Conservation (phyloP, 2,329 filamentous ascomycete genomes). For the Shiraia sp. region DNA sequence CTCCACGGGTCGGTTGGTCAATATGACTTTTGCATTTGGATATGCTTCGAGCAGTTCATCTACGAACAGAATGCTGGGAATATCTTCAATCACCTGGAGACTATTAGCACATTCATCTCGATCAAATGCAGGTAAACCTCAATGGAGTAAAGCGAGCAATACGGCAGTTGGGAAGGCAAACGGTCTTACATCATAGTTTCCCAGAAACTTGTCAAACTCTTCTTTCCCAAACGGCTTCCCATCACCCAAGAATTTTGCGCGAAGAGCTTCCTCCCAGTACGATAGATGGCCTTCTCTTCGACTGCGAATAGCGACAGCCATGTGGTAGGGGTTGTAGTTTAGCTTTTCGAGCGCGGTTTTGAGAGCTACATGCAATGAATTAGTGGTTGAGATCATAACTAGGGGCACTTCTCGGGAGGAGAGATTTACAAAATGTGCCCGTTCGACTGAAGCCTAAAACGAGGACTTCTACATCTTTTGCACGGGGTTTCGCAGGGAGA, state of each 20-base stretch:
- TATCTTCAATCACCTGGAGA: constrained; percentile 59
- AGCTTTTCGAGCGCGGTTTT: constrained; percentile 4
- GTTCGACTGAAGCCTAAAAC: too few species aligned
- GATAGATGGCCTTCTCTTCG: constrained; percentile 11
- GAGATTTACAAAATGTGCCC: too few species aligned
- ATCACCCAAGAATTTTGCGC: constrained; percentile 62
- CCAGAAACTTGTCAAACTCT: constrained; percentile 71
- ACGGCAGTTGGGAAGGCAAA: too few species aligned
- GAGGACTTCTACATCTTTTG: too few species aligned
- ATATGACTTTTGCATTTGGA: constrained; percentile 22
- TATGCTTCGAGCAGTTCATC: constrained; percentile 43
- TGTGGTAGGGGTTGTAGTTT: constrained; percentile 3
- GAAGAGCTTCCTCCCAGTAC: neutral
- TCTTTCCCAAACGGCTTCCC: constrained; percentile 63
- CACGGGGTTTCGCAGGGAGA: too few species aligned
- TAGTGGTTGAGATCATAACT: too few species aligned
- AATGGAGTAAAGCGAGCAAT: too few species aligned
- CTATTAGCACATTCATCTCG: too few species aligned
- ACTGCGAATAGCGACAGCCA: neutral
- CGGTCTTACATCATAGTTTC: constrained; percentile 63
- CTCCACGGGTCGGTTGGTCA: constrained; percentile 14
- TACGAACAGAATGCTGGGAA: constrained; percentile 69
- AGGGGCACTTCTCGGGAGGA: too few species aligned
- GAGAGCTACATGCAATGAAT: too few species aligned
- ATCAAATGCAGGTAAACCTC: too few species aligned